Conservation (phyloP, 169 alveolate genomes). For the Amoebophrya sp. region DNA sequence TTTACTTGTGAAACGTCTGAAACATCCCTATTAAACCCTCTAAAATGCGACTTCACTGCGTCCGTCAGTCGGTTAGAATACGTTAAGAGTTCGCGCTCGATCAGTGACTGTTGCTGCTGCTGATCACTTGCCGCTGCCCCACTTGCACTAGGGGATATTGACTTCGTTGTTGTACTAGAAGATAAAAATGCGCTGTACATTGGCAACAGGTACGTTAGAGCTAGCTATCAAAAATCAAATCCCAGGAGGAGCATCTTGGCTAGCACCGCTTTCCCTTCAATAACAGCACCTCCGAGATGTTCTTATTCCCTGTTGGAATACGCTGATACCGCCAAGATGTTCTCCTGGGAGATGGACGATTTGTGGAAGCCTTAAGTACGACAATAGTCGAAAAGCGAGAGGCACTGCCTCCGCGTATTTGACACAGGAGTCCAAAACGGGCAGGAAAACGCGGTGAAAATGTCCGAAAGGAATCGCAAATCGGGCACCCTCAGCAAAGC, state of each 20-base stretch:
- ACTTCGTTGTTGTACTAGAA: not conserved
- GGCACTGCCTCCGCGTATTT: constrained; percentile 15
- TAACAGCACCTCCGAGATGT: too few species aligned
- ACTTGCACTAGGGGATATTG: not conserved
- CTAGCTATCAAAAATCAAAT: too few species aligned
- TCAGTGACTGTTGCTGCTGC: too few species aligned
- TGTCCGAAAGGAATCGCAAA: not conserved
- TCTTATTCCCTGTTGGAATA: too few species aligned
- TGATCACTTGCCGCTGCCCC: too few species aligned
- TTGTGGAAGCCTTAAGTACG: too few species aligned
- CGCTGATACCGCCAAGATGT: too few species aligned
- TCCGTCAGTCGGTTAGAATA: not conserved
- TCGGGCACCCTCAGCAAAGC: not conserved
- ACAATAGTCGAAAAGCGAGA: not conserved
- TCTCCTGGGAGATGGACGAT: too few species aligned
- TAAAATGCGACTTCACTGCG: not conserved
- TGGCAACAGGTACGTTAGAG: not conserved
- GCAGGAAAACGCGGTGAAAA: not conserved
- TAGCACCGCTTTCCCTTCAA: too few species aligned
- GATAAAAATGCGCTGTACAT: not conserved
- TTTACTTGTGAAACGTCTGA: not conserved
- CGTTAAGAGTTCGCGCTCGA: too few species aligned
- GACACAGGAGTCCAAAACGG: not conserved
- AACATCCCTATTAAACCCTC: not conserved
- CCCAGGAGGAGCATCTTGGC: too few species aligned